Percentiles rank a stretch among this genome's conserved stretches.
Conservation (phyloP, 768 basidiomycete genomes). For the Cantharellus cinnabarinus region DNA sequence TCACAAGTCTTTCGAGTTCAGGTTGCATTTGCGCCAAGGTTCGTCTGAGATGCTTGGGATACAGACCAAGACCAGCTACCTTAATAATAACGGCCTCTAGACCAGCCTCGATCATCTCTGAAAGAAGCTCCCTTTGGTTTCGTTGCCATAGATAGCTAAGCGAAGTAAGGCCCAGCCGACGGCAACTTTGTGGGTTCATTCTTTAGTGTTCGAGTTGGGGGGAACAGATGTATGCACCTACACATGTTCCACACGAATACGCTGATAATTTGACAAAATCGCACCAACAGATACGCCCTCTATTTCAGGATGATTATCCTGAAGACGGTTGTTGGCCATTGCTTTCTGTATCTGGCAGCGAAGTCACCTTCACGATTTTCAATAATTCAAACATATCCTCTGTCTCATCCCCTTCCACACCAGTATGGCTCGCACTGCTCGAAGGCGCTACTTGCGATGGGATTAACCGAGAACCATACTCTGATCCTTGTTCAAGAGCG, state of each 20-base stretch:
- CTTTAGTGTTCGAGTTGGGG: neutral
- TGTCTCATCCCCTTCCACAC: conserved; percentile 74
- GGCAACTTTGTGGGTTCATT: conserved; percentile 33
- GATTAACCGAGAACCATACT: conserved; percentile 54
- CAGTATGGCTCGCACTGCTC: conserved; percentile 15
- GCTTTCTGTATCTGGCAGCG: neutral
- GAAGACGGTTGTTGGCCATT: neutral
- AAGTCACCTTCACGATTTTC: conserved; percentile 46
- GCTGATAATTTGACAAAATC: conserved; percentile 92
- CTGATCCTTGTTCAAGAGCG: conserved; percentile 59
- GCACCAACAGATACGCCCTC: conserved; percentile 85
- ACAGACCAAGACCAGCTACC: conserved; percentile 84
- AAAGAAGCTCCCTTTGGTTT: conserved; percentile 64
- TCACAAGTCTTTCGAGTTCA: conserved; percentile 50
- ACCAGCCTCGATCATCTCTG: conserved; percentile 66
- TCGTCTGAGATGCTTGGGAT: conserved; percentile 55
- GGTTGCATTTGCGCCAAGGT: conserved; percentile 53
- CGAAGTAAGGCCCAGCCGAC: conserved; percentile 55
- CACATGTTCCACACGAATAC: conserved; percentile 96
- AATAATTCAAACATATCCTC: conserved; percentile 75
- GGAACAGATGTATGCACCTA: conserved; percentile 19
- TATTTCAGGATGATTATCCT: conserved; percentile 63
- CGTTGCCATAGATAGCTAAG: conserved; percentile 89
- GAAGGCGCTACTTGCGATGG: conserved; percentile 15
- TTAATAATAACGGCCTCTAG: conserved; percentile 80